phyloP scores from a whole-genome alignment of 2,329 filamentous ascomycete species.

The Phaeosphaeriaceae sp. region DNA sequence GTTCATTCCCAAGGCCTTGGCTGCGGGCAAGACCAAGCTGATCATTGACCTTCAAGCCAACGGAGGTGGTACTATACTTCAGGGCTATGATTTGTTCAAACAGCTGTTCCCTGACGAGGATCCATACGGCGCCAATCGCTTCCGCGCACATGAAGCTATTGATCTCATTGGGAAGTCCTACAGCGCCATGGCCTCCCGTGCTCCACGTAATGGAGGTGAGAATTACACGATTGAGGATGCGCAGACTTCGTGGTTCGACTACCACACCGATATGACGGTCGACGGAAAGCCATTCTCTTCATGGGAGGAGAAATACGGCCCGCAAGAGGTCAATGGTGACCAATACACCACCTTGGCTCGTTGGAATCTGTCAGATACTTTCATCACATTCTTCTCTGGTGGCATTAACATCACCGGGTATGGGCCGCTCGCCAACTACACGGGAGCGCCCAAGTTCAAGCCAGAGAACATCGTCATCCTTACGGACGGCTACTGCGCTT shows the following conservation, averaged over 20 bases:
- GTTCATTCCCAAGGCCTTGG: conserved; percentile 52
- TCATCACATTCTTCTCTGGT: conserved; percentile 36
- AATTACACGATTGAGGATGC: conserved; percentile 49
- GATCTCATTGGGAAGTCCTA: conserved; percentile 53
- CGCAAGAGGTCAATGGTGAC: conserved; percentile 44
- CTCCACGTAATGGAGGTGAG: conserved; percentile 36
- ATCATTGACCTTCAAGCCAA: conserved; percentile 68
- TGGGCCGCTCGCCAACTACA: conserved; percentile 51
- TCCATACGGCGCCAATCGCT: conserved; percentile 59
- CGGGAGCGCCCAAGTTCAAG: conserved; percentile 57
- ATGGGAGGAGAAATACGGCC: conserved; percentile 53
- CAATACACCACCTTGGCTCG: conserved; percentile 40
- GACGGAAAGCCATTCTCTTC: conserved; percentile 59
- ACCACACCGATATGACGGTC: conserved; percentile 55
- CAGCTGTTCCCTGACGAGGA: conserved; percentile 60
- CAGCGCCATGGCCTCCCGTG: conserved; percentile 40
- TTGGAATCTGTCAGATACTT: conserved; percentile 47
- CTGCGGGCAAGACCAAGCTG: conserved; percentile 64
- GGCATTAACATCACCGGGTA: conserved; percentile 48
- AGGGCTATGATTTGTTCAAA: conserved; percentile 68
- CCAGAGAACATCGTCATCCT: conserved; percentile 61
- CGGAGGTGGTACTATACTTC: conserved; percentile 64
- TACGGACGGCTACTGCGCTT: conserved; percentile 66
- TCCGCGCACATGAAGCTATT: conserved; percentile 58
- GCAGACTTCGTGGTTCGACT: conserved; percentile 55